Evolutionary conservation across 768 basidiomycete genomes (phyloP).

Genomic region (Mycena haematopus): DNA sequence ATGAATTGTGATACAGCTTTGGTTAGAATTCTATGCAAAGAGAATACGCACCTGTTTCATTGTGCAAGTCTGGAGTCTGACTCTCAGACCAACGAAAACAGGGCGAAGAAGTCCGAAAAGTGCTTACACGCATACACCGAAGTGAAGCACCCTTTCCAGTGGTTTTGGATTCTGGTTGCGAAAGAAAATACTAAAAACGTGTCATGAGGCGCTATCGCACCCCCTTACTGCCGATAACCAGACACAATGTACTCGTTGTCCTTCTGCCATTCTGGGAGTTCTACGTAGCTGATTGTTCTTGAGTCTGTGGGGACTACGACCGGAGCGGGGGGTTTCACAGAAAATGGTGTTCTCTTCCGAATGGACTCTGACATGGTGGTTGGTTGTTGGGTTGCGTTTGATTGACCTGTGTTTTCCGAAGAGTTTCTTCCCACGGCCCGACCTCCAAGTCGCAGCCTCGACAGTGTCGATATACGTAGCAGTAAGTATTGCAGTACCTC

Average conservation of each 20-base stretch:
- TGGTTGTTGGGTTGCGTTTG: background rate
- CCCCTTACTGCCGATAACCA: constrained; percentile 70
- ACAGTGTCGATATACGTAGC: no score
- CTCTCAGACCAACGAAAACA: constrained; percentile 26
- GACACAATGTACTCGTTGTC: constrained; percentile 76
- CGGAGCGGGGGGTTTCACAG: background rate
- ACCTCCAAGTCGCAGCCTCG: no score
- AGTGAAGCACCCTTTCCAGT: constrained; percentile 64
- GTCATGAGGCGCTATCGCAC: constrained; percentile 4
- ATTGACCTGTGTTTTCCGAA: background rate
- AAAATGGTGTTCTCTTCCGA: background rate
- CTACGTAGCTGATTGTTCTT: constrained; percentile 54
- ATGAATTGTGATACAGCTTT: constrained; percentile 9
- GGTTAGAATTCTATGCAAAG: constrained; percentile 19
- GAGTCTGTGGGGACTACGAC: background rate
- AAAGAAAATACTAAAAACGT: constrained; percentile 12
- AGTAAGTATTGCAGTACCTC: no score
- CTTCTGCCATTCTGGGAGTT: constrained; percentile 71
- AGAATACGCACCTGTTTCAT: constrained; percentile 68
- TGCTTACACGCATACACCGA: constrained; percentile 74
- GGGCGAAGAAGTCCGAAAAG: constrained; percentile 28
- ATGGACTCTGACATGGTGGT: constrained; percentile 3
- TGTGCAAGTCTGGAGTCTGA: constrained; percentile 66
- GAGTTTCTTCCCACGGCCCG: no score
- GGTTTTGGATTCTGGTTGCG: constrained; percentile 58